Percentiles rank a stretch among this genome's conserved stretches.
Conservation (phyloP, 257 asterid species). For the Mentha longifolia region DNA sequence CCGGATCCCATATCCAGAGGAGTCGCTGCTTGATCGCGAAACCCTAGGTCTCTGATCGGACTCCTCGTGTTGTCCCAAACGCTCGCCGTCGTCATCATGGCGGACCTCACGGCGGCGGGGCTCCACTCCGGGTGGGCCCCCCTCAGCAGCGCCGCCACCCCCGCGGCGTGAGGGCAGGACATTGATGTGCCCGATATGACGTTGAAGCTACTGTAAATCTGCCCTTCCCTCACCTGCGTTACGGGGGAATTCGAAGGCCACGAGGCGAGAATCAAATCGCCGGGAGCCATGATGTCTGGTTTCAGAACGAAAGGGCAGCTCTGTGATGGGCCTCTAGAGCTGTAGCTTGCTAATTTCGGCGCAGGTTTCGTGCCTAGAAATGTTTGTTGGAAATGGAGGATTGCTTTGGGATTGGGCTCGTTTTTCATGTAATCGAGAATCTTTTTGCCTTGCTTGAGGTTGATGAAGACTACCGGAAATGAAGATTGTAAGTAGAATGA, state of each 20-base stretch:
- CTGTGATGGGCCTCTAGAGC: constrained; percentile 84
- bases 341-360: constrained; percentile 63
- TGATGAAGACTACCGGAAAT: constrained; percentile 56
- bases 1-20: constrained; percentile 82
- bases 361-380: constrained; percentile 50
- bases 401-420: constrained; percentile 45
- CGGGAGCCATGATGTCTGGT: constrained; percentile 77
- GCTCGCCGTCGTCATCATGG: constrained; percentile 73
- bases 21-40: constrained; percentile 35
- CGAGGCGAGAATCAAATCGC: constrained; percentile 64
- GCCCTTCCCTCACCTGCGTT: constrained; percentile 32
- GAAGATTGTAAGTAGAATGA: constrained; percentile 37
- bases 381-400: constrained; percentile 52
- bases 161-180: constrained; percentile 80
- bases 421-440: constrained; percentile 49
- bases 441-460: constrained; percentile 45
- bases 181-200: constrained; percentile 77
- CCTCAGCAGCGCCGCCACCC: constrained; percentile 66
- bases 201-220: constrained; percentile 55
- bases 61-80: constrained; percentile 44
- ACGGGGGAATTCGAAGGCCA: constrained; percentile 51
- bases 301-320: constrained; percentile 67
- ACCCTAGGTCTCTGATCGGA: constrained; percentile 55
- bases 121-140: constrained; percentile 68
- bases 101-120: constrained; percentile 71